These are phyloP conservation scores for Trichoderma sp. DNA, from an alignment of 2,329 filamentous ascomycete species.

Conservation along the genomic window DNA sequence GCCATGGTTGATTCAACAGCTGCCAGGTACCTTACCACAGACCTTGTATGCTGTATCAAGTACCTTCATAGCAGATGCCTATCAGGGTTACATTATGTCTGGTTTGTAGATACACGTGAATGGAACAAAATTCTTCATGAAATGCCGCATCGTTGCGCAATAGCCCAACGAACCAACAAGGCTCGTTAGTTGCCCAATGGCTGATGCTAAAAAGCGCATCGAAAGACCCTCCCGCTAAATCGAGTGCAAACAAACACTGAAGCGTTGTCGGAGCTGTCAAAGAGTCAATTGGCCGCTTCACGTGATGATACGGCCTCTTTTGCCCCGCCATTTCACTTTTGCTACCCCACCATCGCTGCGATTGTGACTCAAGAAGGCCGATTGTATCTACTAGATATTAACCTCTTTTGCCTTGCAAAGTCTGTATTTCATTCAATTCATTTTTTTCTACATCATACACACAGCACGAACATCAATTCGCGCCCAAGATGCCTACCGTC, in stretches of 20 bases:
- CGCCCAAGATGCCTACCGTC: background rate
- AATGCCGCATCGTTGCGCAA: background rate
- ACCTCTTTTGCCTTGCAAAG: background rate
- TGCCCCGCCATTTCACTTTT: background rate
- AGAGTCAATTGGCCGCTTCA: background rate
- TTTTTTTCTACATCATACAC: background rate
- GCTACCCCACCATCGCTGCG: background rate
- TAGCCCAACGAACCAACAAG: background rate
- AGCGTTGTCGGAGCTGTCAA: slow-evolving; percentile 6
- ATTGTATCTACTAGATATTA: background rate
- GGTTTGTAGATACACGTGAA: background rate
- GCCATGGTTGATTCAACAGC: background rate
- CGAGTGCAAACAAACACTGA: background rate
- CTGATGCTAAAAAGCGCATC: background rate
- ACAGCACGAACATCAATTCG: background rate
- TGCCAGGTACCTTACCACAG: background rate
- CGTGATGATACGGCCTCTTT: background rate
- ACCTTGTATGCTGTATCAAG: background rate
- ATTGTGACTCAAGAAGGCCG: background rate
- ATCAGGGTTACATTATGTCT: background rate
- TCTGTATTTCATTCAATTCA: background rate
- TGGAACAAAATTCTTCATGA: background rate
- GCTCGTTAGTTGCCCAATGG: background rate
- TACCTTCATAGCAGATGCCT: background rate
- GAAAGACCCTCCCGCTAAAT: background rate